phyloP scores from a whole-genome alignment of 192 early-diverging fungal species.

The Coemansia sp. region DNA sequence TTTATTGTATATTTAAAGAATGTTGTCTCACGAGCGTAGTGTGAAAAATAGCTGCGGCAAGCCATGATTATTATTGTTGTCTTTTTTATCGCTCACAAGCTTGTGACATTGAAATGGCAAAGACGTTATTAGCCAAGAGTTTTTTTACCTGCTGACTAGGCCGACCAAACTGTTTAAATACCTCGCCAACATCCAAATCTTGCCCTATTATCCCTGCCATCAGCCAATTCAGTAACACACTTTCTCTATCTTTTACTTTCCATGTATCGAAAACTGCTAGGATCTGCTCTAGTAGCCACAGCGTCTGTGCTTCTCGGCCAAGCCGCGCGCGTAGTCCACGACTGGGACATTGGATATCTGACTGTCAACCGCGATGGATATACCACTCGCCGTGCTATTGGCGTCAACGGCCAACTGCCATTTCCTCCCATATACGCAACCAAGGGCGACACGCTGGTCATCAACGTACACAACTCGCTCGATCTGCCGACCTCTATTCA shows the following conservation, averaged over 20 bases:
- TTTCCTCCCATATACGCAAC: conserved; percentile 17
- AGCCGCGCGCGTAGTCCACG: conserved; percentile 1
- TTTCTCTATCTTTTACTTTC: neutral
- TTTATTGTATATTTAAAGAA: neutral
- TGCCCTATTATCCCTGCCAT: neutral
- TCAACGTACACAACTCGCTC: conserved; percentile 47
- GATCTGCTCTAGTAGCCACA: neutral
- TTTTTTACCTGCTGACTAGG: neutral
- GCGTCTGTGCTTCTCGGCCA: neutral
- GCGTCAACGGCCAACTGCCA: conserved; percentile 62
- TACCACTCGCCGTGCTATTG: conserved; percentile 57
- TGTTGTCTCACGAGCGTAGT: neutral
- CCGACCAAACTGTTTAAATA: neutral
- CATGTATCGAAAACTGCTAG: neutral
- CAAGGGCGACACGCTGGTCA: conserved; percentile 22
- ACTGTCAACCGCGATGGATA: conserved; percentile 61
- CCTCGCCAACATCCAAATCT: neutral
- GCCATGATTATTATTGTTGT: neutral
- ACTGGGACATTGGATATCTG: conserved; percentile 64
- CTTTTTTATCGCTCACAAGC: neutral
- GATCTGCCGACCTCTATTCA: conserved; percentile 60
- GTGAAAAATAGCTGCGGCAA: neutral
- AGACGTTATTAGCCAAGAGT: neutral
- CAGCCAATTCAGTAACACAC: neutral
- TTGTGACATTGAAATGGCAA: neutral